Evolutionary conservation across 805 yeast genomes (phyloP).

Genomic region (Helenozyma rhizophorensis): DNA sequence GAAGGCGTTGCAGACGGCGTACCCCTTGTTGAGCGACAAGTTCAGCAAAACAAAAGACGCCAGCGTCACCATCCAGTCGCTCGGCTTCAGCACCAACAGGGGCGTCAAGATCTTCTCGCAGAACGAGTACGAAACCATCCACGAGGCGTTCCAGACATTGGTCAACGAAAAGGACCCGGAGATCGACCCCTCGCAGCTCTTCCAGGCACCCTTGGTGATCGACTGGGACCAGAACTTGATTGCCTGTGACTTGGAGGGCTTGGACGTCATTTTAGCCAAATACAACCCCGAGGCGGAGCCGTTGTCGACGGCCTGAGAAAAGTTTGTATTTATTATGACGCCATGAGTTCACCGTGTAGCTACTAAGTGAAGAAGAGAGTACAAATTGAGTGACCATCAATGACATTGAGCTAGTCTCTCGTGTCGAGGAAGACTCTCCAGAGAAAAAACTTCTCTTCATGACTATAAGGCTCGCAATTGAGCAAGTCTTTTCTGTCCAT

Average conservation of each 20-base stretch:
- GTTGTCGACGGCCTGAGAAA: too few relatives aligned
- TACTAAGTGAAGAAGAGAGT: too few relatives aligned
- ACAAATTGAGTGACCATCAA: too few relatives aligned
- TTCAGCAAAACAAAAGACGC: constrained; percentile 14
- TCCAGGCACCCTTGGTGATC: constrained; percentile 38
- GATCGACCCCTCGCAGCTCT: constrained; percentile 29
- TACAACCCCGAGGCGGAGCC: too few relatives aligned
- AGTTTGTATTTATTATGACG: too few relatives aligned
- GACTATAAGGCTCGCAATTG: too few relatives aligned
- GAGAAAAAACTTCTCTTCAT: too few relatives aligned
- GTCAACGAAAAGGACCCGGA: constrained; percentile 22
- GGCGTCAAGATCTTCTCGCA: constrained; percentile 31
- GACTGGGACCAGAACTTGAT: constrained; percentile 44
- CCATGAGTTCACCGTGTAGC: too few relatives aligned
- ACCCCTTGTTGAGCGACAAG: constrained; percentile 34
- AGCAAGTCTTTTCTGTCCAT: too few relatives aligned
- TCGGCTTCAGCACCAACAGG: constrained; percentile 15
- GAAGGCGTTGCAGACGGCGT: constrained; percentile 25
- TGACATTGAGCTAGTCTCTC: too few relatives aligned
- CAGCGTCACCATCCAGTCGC: constrained; percentile 19
- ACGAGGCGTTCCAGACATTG: constrained; percentile 30
- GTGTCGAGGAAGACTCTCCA: too few relatives aligned
- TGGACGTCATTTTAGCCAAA: constrained; percentile 26
- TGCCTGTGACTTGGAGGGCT: constrained; percentile 33
- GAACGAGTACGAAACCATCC: constrained; percentile 35